Conservation (phyloP, 225 moss, liverwort and hornwort species). For the Asterella californica region DNA sequence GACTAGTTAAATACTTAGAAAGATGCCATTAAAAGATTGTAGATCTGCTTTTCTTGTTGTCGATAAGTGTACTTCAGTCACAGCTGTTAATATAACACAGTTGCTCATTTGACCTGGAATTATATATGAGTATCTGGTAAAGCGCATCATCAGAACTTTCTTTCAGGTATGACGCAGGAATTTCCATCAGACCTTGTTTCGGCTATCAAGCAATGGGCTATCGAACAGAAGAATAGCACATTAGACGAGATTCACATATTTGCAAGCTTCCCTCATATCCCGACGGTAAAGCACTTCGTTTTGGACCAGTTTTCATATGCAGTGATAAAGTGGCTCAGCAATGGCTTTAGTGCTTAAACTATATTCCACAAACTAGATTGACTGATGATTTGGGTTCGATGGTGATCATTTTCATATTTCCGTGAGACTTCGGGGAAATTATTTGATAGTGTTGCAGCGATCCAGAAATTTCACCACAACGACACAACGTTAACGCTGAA, state of each 20-base stretch:
- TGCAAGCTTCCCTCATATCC: constrained; percentile 24
- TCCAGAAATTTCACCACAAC: neutral
- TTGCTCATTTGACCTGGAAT: neutral
- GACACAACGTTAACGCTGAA: neutral
- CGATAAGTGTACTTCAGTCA: no score
- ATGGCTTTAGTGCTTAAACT: neutral
- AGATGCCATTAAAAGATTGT: no score
- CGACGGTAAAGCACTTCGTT: constrained; percentile 12
- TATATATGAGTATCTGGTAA: neutral
- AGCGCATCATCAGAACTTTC: neutral
- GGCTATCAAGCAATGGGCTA: constrained; percentile 24
- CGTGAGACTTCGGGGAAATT: no score
- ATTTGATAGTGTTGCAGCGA: neutral
- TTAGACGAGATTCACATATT: constrained; percentile 23
- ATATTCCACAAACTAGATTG: no score
- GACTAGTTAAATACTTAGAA: no score
- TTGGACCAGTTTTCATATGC: neutral
- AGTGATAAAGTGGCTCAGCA: no score
- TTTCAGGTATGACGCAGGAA: constrained; percentile 28
- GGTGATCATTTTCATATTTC: no score
- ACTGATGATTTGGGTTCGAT: no score
- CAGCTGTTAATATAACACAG: neutral
- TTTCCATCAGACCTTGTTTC: constrained; percentile 11
- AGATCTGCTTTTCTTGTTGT: no score
- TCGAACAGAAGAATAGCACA: constrained; percentile 12